Conservation (phyloP, 345 rosid genomes). For the Hypericum androsaemum region DNA sequence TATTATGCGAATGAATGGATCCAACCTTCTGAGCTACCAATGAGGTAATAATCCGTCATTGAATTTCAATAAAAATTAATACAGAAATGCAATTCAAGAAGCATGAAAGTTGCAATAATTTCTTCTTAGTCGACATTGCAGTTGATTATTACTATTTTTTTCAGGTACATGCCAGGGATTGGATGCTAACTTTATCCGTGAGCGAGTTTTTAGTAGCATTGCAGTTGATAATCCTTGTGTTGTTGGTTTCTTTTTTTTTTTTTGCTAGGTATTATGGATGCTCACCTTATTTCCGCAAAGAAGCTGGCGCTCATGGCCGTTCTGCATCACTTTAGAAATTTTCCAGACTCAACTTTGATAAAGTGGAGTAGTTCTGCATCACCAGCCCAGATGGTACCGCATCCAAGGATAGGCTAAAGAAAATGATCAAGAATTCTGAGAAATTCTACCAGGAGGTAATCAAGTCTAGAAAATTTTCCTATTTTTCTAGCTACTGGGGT, state of each 20-base stretch:
- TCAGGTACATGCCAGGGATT: too few relatives aligned
- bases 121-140: neutral
- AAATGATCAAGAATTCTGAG: constrained; percentile 87
- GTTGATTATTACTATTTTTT: too few relatives aligned
- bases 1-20: constrained; percentile 91
- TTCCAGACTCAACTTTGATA: constrained; percentile 98
- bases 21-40: constrained; percentile 71
- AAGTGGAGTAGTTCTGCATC: constrained; percentile 87
- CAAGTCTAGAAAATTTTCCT: too few relatives aligned
- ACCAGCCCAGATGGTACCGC: constrained; percentile 73
- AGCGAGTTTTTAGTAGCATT: neutral
- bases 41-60: constrained; percentile 31
- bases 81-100: too few relatives aligned
- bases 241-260: neutral
- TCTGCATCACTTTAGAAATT: constrained; percentile 86
- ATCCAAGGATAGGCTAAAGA: constrained; percentile 87
- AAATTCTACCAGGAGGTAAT: constrained; percentile 70
- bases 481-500: too few relatives aligned
- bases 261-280: constrained; percentile 78
- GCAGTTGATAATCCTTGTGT: neutral
- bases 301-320: constrained; percentile 97
- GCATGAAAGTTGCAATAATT: too few relatives aligned
- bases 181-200: too few relatives aligned
- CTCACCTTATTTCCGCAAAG: constrained; percentile 89
- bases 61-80: neutral